Percentiles rank a stretch among this genome's conserved stretches.
These are phyloP conservation scores for Geosmithia putterillii DNA, from an alignment of 2,329 filamentous ascomycete species.

Conservation along the genomic window DNA sequence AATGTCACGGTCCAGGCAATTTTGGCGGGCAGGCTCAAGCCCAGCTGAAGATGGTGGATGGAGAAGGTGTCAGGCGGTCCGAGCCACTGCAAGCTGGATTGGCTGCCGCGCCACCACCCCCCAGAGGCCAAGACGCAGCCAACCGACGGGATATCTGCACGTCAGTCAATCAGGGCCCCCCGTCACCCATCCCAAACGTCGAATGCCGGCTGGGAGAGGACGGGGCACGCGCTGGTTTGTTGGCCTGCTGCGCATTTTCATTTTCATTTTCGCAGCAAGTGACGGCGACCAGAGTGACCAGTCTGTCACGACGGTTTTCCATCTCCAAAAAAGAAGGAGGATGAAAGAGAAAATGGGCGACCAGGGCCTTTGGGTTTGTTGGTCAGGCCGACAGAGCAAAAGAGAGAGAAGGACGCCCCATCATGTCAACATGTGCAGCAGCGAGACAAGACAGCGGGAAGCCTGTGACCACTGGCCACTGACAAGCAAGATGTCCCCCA, in stretches of 20 bases:
- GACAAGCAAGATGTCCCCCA: not conserved
- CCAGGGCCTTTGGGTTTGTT: not conserved
- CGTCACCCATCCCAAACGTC: not conserved
- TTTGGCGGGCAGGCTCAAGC: not conserved
- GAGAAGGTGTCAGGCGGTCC: slow-evolving; percentile 2
- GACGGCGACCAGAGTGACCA: not conserved
- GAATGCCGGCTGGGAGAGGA: not conserved
- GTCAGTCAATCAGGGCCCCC: not conserved
- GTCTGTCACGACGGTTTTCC: not conserved
- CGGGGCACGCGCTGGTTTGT: not conserved
- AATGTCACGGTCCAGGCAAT: not conserved
- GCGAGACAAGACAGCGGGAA: not conserved
- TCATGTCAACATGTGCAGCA: not conserved
- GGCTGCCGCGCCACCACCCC: not conserved
- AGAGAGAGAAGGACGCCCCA: too few species aligned
- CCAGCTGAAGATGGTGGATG: slow-evolving; percentile 1
- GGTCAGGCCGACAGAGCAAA: not conserved
- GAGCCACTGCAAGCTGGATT: slow-evolving; percentile 1
- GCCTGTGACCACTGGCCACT: not conserved
- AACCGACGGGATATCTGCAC: slow-evolving; percentile 1
- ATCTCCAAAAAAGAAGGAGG: not conserved
- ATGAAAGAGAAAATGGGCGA: not conserved
- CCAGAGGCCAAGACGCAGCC: not conserved
- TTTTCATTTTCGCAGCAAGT: not conserved
- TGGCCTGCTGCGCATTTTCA: too few species aligned